Base-by-base conservation (phyloP, 192 early-diverging fungal genomes). In the Backusella australiensis region DNA sequence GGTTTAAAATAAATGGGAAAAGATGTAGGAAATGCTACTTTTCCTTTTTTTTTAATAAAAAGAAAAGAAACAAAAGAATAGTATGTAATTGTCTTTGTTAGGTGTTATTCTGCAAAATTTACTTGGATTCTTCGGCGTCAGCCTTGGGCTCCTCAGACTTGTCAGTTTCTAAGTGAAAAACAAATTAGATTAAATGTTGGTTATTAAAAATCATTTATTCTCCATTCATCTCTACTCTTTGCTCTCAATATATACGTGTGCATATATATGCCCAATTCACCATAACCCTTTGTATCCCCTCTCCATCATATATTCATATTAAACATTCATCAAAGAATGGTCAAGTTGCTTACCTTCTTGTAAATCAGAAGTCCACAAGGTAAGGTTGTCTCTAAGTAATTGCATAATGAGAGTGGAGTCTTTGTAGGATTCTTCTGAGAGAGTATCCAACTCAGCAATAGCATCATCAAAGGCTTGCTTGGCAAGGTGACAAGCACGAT, bases 341-440 rank as follows among this genome's bases (percentile, higher is more conserved):
- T 73, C 73, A 67, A 9, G 0, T 39, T 81, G 70, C 59, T 80
- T 74, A 94, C 92, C 91, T 77, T 95, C 95, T 84, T 94, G 95
- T 78, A 97, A 90, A 79, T 99, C 97, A 76, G 96, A 96, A 73
- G 96, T 98, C 98, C 98, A 99, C 74, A 99, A 92, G 65, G 98
- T 98, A 82, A 99, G 89, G 90, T 99, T 99, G 88, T 99, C 98
- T 77, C 98, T 91, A 80, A 99, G 87, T 70, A 99, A 90, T 90
- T 99, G 98, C 98, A 99, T 99, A 86, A 99, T 99, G 77, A 99
- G 90, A 69, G 98, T 98, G 66, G 95, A 96, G 84, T 98, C 97
- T 90, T 98, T 99, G 93, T 99, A 99, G 72, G 94, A 96, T 87
- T 98, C 98, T 87, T 99, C 98, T 85, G 91, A 95, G 70, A 99